Evolutionary conservation across 2,329 filamentous ascomycete genomes (phyloP), one percentile per base, ranked within the genome.

Genomic region (Ophiognomonia clavigignenti-juglandacearum): DNA sequence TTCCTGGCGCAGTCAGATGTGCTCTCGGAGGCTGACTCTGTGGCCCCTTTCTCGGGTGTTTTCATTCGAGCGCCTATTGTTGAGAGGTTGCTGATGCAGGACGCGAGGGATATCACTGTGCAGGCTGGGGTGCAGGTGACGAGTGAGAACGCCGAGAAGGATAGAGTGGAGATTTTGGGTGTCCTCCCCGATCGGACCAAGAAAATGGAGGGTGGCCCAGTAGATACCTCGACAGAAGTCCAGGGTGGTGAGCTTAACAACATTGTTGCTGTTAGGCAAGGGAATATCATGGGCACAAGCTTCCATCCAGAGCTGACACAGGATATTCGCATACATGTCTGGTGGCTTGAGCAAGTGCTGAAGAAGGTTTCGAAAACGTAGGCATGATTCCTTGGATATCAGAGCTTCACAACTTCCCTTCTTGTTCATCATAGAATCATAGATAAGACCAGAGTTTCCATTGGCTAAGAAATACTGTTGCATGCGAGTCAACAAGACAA

Each of bases 31-130:
- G 24, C 38, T 8, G 50, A 51, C 39, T 47, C 37, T 56, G 38
- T 50, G 31, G 53, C 57, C n/a, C 76, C 79, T 0, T 97, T 95
- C 61, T 80, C 82, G 2, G 88, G 84, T 1, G 86, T 97, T 26
- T 98, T 98, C 65, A 98, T 98, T 59, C 80, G 93, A 8, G 93
- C 93, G 0, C 93, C 93, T 0, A 85, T 97, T 1, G 92, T 98
- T 1, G 91, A 97, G 64, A 85, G 84, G 61, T 69, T 97, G 1
- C 67, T 96, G 22, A 14, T 29, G 38, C 32, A 34, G 39, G 14
- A 45, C 29, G 32, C 31, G 39, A 19, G 22, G 10, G 31, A 40
- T 31, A 67, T 69, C 36, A 70, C 71, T 9, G 64, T 70, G n/a
- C 32, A 37, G 19, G 45, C 45, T 2, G 64, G 71, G 22, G 64